phyloP scores from a whole-genome alignment of 2,329 filamentous ascomycete species.

The Talaromyces islandicus region DNA sequence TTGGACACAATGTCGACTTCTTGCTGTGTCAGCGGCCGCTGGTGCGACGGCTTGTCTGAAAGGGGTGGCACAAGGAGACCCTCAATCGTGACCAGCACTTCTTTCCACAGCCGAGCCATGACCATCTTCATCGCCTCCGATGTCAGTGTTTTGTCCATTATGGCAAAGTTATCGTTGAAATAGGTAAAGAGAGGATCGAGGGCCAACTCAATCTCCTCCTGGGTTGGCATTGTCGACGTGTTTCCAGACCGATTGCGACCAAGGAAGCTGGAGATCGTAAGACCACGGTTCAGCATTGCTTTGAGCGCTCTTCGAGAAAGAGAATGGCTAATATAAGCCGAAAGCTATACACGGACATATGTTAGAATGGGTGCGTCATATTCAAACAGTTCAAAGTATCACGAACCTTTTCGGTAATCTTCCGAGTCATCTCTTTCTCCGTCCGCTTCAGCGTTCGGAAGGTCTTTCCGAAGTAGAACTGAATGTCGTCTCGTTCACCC shows the following conservation, averaged over 20 bases:
- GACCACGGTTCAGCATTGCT: conserved; percentile 65
- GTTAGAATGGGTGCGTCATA: not conserved
- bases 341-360: conserved; percentile 58
- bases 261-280: conserved; percentile 64
- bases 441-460: conserved; percentile 93
- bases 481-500: conserved; percentile 94
- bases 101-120: conserved; percentile 97
- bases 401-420: conserved; percentile 90
- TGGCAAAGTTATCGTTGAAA: conserved; percentile 97
- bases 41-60: conserved; percentile 86
- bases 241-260: conserved; percentile 46
- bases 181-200: conserved; percentile 83
- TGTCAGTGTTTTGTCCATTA: conserved; percentile 96
- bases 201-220: conserved; percentile 70
- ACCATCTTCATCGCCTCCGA: conserved; percentile 96
- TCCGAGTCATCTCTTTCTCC: conserved; percentile 95
- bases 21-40: conserved; percentile 74
- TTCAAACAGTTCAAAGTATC: too few species aligned
- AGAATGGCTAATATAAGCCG: conserved; percentile 84
- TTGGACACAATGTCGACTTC: conserved; percentile 93
- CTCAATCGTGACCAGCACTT: conserved; percentile 88
- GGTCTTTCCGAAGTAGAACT: conserved; percentile 96
- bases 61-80: conserved; percentile 83
- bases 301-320: conserved; percentile 77
- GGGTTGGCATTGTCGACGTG: conserved; percentile 54